These are phyloP conservation scores for Myriosclerotinia duriaeana DNA, from an alignment of 2,329 filamentous ascomycete genomes.

Conservation along the genomic window DNA sequence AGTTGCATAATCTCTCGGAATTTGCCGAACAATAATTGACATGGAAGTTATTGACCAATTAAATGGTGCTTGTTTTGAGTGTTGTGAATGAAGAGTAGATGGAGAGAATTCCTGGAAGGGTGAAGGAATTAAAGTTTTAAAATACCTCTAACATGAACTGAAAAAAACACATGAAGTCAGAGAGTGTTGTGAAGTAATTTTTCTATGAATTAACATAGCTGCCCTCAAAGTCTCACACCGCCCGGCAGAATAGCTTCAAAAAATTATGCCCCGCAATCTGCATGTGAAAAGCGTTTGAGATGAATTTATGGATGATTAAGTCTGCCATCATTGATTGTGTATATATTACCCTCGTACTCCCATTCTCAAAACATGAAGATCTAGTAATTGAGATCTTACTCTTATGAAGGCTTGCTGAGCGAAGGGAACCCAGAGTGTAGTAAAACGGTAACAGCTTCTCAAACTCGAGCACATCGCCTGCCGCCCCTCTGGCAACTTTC, in stretches of 20 bases:
- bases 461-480: background rate
- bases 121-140: background rate
- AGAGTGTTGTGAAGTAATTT: background rate
- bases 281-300: background rate
- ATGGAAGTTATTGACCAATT: slow-evolving; percentile 16
- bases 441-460: background rate
- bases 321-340: background rate
- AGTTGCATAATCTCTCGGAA: slow-evolving; percentile 16
- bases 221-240: background rate
- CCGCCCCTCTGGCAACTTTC: background rate
- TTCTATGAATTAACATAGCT: background rate
- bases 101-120: too few relatives aligned
- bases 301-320: too few relatives aligned
- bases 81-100: background rate
- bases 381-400: background rate
- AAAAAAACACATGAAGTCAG: background rate
- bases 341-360: background rate
- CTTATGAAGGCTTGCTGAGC: background rate
- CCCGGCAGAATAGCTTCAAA: slow-evolving; percentile 17
- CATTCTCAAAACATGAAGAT: background rate
- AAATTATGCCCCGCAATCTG: slow-evolving; percentile 6
- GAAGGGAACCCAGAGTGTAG: background rate
- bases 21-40: slow-evolving; percentile 15
- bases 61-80: slow-evolving; percentile 9
- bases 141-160: background rate